Evolutionary conservation across 768 basidiomycete genomes (phyloP).

Genomic region (Paxillus involutus): DNA sequence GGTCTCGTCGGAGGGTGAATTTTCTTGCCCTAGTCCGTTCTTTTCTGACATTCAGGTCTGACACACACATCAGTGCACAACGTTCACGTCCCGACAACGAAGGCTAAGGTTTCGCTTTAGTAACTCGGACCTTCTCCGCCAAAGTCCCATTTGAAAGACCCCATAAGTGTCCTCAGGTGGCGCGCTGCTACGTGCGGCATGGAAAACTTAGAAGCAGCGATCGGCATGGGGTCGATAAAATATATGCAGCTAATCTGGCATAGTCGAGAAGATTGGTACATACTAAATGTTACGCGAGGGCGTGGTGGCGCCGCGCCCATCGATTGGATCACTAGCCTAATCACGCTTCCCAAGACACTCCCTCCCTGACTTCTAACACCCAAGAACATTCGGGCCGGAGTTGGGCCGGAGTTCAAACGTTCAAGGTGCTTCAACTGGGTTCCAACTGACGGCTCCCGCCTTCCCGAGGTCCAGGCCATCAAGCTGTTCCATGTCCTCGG

Average conservation of each 20-base stretch:
- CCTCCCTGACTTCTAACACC: no score
- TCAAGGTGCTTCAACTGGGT: slow-evolving; percentile 61
- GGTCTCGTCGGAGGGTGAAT: neutral
- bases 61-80: neutral
- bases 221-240: neutral
- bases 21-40: neutral
- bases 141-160: neutral
- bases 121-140: no score
- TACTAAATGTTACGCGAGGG: neutral
- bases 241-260: no score
- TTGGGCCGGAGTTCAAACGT: neutral
- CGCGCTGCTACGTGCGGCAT: neutral
- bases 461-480: slow-evolving; percentile 73
- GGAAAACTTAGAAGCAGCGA: neutral
- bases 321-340: no score
- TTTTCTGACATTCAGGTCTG: neutral
- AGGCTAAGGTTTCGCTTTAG: no score
- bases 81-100: no score
- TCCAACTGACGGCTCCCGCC: slow-evolving; percentile 79
- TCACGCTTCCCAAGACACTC: no score
- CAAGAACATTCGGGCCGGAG: no score
- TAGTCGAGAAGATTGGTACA: no score
- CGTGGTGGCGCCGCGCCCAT: neutral
- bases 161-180: neutral
- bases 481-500: slow-evolving; percentile 63